Percentiles rank a stretch among this genome's conserved stretches.
Conservation (phyloP, 2,329 filamentous ascomycete genomes). For the Dactylellina leptospora region DNA sequence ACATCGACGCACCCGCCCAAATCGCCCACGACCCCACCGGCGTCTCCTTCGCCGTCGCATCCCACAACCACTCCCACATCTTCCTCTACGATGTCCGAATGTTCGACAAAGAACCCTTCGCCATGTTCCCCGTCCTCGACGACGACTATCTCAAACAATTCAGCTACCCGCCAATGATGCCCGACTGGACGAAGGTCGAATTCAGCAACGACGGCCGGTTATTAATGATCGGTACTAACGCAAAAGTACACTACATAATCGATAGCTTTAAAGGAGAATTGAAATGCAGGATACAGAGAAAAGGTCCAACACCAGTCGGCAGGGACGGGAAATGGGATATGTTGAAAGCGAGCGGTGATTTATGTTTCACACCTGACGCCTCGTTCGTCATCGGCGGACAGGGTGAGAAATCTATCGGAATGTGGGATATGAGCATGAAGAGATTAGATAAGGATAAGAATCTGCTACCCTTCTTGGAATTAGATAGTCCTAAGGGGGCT, state of each 20-base stretch:
- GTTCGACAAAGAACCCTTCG: conserved; percentile 90
- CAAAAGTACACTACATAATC: conserved; percentile 86
- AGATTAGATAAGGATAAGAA: conserved; percentile 67
- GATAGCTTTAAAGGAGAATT: conserved; percentile 88
- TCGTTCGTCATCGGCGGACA: conserved; percentile 80
- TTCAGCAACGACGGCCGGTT: conserved; percentile 96
- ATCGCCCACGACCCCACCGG: conserved; percentile 92
- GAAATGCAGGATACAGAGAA: conserved; percentile 66
- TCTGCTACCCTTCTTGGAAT: conserved; percentile 70
- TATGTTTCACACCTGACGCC: conserved; percentile 88
- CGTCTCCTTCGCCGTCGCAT: conserved; percentile 88
- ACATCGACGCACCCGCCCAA: conserved; percentile 81
- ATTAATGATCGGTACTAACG: conserved; percentile 83
- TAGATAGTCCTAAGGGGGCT: conserved; percentile 66
- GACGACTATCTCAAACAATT: conserved; percentile 58
- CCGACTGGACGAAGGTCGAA: conserved; percentile 85
- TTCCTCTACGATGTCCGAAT: conserved; percentile 93
- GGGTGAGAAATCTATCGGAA: conserved; percentile 72
- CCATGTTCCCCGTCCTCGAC: conserved; percentile 80
- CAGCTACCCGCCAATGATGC: conserved; percentile 60
- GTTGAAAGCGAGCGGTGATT: conserved; percentile 75
- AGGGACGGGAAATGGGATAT: conserved; percentile 57
- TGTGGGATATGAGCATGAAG: conserved; percentile 79
- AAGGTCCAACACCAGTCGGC: conserved; percentile 63
- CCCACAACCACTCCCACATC: conserved; percentile 78